Evolutionary conservation across 2,329 filamentous ascomycete species (phyloP), one percentile per base, ranked within the genome.

Genomic region (Cephalotrichum gorgonifer): DNA sequence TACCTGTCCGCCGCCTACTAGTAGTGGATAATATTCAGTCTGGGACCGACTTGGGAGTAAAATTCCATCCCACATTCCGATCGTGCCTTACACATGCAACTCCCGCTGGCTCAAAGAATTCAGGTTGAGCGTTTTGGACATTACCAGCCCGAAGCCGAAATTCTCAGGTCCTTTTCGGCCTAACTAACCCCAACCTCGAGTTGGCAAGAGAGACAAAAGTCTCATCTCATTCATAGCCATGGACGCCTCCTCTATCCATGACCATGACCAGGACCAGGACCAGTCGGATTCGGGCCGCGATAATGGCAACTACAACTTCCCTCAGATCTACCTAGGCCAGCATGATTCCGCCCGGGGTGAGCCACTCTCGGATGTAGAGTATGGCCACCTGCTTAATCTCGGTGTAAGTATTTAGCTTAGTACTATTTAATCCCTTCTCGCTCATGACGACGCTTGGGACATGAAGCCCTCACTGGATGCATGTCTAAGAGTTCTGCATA

Each of bases 301-400:
- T 41, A 49, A 28, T 35, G 38, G 31, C 30, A 52, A 51, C 43
- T 49, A 42, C 17, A 52, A 52, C 44, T 44, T 35, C n/a, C 45
- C 53, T 5, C 46, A 48, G 41, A 25, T 50, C n/a, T 41, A 31
- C 22, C 43, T 56, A 84, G 82, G 85, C 50, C 83, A 88, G 54
- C 86, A 90, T 66, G 83, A 88, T 60, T 81, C 82, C 6, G 70
- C 70, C 47, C 72, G 85, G 51, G 64, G 71, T 26, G 67, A 76
- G 54, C 76, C 81, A 50, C 74, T 87, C 50, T 77, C 76, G 20
- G 75, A 83, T 46, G 65, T 78, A 54, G 73, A 86, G 59, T 79
- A 88, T 57, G 74, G 75, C 47, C 75, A 85, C 58, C 74, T 87
- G 11, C 74, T 88, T 54, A 83, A 85, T 58, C 70, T 76, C 54